phyloP scores from a whole-genome alignment of 495 filamentous ascomycete species.

The Penicillium bovifimosum region DNA sequence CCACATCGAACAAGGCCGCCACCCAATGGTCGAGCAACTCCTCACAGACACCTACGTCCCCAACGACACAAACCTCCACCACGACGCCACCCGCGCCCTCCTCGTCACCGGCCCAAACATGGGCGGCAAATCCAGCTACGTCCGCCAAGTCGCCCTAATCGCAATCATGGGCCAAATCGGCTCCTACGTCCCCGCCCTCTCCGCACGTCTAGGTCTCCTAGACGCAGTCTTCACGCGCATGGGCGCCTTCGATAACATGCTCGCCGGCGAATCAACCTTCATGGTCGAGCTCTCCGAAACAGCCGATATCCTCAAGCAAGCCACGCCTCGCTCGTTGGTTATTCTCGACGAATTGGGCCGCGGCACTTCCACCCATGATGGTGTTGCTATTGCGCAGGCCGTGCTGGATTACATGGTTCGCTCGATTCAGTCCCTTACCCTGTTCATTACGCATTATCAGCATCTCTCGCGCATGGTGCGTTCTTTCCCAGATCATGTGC shows the following conservation, averaged over 20 bases:
- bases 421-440: conserved; percentile 65
- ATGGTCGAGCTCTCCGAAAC: conserved; percentile 97
- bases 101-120: conserved; percentile 97
- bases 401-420: conserved; percentile 81
- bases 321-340: conserved; percentile 72
- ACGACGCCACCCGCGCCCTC: conserved; percentile 62
- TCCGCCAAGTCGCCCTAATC: conserved; percentile 85
- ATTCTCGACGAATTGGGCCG: conserved; percentile 94
- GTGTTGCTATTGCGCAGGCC: conserved; percentile 90
- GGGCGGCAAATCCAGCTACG: conserved; percentile 95
- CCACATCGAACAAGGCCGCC: conserved; percentile 68
- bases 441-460: conserved; percentile 98
- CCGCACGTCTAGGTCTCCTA: conserved; percentile 69
- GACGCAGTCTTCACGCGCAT: conserved; percentile 95
- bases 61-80: conserved; percentile 69
- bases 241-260: conserved; percentile 95
- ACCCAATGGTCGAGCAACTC: conserved; percentile 95
- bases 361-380: conserved; percentile 91
- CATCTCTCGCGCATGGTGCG: conserved; percentile 66
- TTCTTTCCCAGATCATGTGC: conserved; percentile 52
- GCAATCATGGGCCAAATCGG: conserved; percentile 93
- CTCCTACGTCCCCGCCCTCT: conserved; percentile 80
- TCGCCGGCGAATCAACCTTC: conserved; percentile 92
- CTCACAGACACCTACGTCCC: conserved; percentile 86
- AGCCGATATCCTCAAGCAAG: conserved; percentile 80